Evolutionary conservation across 202 grass and related monocot genomes (phyloP).

Genomic region (Setaria italica): DNA sequence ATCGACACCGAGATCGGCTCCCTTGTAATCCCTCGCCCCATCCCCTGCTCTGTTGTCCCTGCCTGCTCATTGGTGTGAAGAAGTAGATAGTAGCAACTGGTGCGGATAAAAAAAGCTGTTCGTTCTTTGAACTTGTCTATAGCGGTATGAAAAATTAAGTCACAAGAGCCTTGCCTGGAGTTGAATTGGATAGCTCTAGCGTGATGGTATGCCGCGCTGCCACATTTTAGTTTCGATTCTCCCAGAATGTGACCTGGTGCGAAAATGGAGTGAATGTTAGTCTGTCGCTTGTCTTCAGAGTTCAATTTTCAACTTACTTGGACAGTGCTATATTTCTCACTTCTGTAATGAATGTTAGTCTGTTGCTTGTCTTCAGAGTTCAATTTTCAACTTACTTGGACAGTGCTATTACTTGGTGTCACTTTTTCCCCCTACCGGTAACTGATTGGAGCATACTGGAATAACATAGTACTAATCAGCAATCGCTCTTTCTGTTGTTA

Average conservation of each 20-base stretch:
- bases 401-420: neutral
- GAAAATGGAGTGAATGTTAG: conserved; percentile 5
- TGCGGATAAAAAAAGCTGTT: neutral
- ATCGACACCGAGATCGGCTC: conserved; percentile 68
- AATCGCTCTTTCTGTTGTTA: neutral
- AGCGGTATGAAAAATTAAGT: neutral
- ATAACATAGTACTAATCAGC: neutral
- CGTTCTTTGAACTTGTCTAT: neutral
- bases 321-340: conserved; percentile 15
- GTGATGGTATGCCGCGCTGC: neutral
- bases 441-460: neutral
- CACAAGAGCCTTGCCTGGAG: neutral
- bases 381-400: neutral
- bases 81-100: neutral
- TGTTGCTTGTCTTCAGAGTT: neutral
- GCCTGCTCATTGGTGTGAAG: neutral
- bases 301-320: neutral
- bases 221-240: neutral
- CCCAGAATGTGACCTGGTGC: neutral
- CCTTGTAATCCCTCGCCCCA: conserved; percentile 42
- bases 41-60: neutral
- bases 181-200: conserved; percentile 11
- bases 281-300: neutral
- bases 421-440: neutral
- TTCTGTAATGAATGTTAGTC: conserved; percentile 15